Base-by-base conservation (phyloP, 441 rosid genomes). In the Dalechampia spathulata region DNA sequence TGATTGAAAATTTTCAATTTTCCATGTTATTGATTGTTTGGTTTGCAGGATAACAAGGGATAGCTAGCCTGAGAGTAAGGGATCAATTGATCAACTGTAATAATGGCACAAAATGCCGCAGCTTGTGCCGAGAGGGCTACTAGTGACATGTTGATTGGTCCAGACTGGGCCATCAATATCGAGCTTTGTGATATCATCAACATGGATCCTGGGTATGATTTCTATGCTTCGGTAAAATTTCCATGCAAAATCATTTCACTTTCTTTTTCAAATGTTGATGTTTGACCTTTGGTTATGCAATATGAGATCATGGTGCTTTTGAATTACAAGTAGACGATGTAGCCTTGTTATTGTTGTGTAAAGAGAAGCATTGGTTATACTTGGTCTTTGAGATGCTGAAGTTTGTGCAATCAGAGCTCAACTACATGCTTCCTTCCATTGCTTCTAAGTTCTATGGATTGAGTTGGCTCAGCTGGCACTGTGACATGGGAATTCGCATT, bases 111-210 rank as follows among this genome's bases (percentile, higher is more conserved):
- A 68, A 80, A 65, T 63, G 95, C 80, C 13, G 80, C 93, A 28
- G 73, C 95, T n/a, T 85, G 83, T 61, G 99, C 96, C 23, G 99
- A 93, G 78, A 87, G 97, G 66, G 97, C 97, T 14, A 93, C 97
- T 0, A 90, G 78, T 54, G 97, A 93, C 63, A 77, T 76, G 79
- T 61, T 93, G 74, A 71, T 78, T 58, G 93, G 95, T 62, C 99
- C 97, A 4, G 99, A 93, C 59, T 93, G 99, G 99, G 97, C 99
- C 51, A 62, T 93, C 55, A 93, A 83, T 78, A 78, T 93, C 13
- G 99, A 93, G 69, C 64, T 93, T 5, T 93, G 99, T 60, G 99
- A 93, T 74, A 66, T 85, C 62, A 79, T 90, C 73, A 90, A 93
- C 79, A 68, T 82, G 88, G 89, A 93, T 71, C 96, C 91, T 41